Conservation (phyloP, 2,329 filamentous ascomycete genomes). For the Pestalotiopsis sp. region DNA sequence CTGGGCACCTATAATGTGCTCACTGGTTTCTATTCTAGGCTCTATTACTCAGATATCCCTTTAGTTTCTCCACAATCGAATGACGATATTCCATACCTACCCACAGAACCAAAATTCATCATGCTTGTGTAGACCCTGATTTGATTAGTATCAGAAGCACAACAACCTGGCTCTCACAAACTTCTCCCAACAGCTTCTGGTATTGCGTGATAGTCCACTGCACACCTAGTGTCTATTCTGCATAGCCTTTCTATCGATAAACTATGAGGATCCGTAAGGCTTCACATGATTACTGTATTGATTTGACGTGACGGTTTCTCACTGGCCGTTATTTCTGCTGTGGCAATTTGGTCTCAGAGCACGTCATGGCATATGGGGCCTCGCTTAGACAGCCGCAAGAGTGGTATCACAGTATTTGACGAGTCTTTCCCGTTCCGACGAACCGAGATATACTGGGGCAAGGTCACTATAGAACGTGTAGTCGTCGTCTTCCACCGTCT, state of each 20-base stretch:
- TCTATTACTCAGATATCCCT: not conserved
- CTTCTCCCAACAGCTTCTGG: too few species aligned
- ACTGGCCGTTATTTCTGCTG: not conserved
- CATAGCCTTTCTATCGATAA: too few species aligned
- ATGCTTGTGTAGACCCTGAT: too few species aligned
- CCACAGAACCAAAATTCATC: too few species aligned
- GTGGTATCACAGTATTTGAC: not conserved
- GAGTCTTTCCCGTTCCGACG: not conserved
- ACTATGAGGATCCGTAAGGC: too few species aligned
- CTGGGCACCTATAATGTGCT: not conserved
- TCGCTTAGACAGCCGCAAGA: not conserved
- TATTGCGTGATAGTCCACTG: too few species aligned
- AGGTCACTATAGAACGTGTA: not conserved
- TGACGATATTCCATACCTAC: too few species aligned
- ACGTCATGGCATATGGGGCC: not conserved
- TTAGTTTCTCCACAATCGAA: not conserved
- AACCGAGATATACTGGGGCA: not conserved
- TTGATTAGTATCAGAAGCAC: too few species aligned
- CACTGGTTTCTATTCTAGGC: not conserved
- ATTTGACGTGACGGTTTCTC: too few species aligned
- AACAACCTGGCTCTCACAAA: too few species aligned
- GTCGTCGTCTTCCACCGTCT: not conserved
- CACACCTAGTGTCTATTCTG: too few species aligned
- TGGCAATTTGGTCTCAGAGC: not conserved
- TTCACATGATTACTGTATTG: too few species aligned